Base-by-base conservation (phyloP, 129 eudicot species). In the Gnaphalium uliginosum region DNA sequence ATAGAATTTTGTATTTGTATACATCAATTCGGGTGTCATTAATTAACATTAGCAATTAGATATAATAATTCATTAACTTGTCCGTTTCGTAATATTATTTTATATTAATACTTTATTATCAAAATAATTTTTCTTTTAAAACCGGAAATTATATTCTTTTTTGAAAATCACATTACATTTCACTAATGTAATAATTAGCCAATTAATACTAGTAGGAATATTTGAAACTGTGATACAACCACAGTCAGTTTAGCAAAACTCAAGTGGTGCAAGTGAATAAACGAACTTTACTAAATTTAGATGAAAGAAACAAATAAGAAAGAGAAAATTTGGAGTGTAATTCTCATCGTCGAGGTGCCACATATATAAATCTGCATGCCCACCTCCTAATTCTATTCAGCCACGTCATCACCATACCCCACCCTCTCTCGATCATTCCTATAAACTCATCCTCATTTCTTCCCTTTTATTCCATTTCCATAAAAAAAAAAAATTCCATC, bases 341-440 rank as follows among this genome's bases (percentile, higher is more conserved):
- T n/a, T n/a, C n/a, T n/a, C 60, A 71, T 61, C 62, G 8, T 76
- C 62, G 75, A 83, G 92, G 77, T 86, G 95, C 92, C 95, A 91
- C 96, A 82, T 91, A 83, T 78, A 32, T 6, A 11, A 13, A 32
- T 61, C 78, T 88, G 94, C 96, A 90, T 90, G 96, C 77, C 81
- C 73, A 71, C 26, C 77, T 83, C 90, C 53, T 83, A 76, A 78
- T 88, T 53, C 80, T 62, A 75, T 78, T 57, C 59, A 4, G 92
- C 88, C 97, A 88, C 95, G 95, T 46, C 92, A 85, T 37, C 33
- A 29, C 72, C 27, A 53, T 13, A 63, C 68, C 79, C 88, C 84
- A 76, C 80, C 33, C 74, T 56, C 72, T 68, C 72, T 77, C 76
- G 33, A 63, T 79, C 83, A 21, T 25, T 25, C 66, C 32, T 7